These are phyloP conservation scores for Lathyrus tuberosus DNA, from an alignment of 306 rosid species.

Conservation along the genomic window DNA sequence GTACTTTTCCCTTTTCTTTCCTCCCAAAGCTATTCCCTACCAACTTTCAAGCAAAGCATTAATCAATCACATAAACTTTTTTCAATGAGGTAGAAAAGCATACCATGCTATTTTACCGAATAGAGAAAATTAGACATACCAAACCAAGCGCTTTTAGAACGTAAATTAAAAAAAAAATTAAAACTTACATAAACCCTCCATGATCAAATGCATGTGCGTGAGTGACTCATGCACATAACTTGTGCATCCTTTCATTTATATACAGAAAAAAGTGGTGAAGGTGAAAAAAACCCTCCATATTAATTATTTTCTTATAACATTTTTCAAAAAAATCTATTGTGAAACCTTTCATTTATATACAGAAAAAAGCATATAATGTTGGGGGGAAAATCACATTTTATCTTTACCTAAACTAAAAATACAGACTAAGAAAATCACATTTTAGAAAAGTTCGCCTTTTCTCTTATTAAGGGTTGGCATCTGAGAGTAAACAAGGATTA, in stretches of 20 bases:
- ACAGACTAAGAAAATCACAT: background rate
- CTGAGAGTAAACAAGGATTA: background rate
- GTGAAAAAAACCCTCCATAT: too few species aligned
- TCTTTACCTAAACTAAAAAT: background rate
- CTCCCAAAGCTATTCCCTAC: too few species aligned
- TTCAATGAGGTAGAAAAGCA: background rate
- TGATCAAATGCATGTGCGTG: background rate
- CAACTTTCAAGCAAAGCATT: too few species aligned
- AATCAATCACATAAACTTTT: too few species aligned
- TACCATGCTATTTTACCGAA: background rate
- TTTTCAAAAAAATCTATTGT: background rate
- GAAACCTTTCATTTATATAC: background rate
- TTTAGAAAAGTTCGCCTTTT: background rate
- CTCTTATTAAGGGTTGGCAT: background rate
- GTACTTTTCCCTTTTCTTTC: too few species aligned
- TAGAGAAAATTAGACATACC: background rate
- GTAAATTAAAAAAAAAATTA: too few species aligned
- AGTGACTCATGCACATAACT: background rate
- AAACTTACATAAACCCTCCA: too few species aligned
- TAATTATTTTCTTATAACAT: background rate
- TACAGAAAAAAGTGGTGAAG: too few species aligned
- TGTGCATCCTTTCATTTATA: background rate
- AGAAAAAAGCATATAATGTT: background rate
- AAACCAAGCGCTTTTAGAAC: background rate
- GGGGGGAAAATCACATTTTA: too few species aligned